These are phyloP conservation scores for Rhododendron simsii DNA, from an alignment of 148 eudicot genomes.

Conservation along the genomic window DNA sequence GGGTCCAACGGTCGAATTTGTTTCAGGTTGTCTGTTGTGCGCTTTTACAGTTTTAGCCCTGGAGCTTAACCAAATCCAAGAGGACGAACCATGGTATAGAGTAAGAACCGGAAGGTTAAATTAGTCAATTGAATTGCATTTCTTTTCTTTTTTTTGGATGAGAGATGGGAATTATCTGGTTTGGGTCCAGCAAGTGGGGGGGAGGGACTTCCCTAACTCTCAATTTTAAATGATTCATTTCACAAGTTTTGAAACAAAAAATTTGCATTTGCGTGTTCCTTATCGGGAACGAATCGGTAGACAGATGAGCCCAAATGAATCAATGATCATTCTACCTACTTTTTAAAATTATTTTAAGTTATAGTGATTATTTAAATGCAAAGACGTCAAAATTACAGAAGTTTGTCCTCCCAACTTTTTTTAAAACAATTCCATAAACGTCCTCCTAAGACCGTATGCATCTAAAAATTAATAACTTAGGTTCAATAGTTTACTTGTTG, in stretches of 20 bases:
- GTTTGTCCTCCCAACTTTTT: not conserved
- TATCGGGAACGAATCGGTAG: not conserved
- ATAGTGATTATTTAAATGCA: not conserved
- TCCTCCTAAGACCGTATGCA: not conserved
- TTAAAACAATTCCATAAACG: too few species aligned
- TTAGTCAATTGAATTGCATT: not conserved
- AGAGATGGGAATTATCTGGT: not conserved
- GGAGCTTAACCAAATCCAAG: not conserved
- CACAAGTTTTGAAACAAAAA: too few species aligned
- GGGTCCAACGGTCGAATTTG: constrained; percentile 19
- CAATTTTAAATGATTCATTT: not conserved
- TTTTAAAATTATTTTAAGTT: too few species aligned
- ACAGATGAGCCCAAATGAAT: not conserved
- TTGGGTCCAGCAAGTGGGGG: not conserved
- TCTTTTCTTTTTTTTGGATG: not conserved
- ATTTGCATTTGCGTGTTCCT: not conserved
- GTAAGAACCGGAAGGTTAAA: not conserved
- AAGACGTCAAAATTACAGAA: too few species aligned
- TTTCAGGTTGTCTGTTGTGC: not conserved
- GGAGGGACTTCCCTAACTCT: not conserved
- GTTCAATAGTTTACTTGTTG: not conserved
- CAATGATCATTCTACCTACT: not conserved
- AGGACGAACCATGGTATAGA: not conserved
- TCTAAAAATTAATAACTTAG: not conserved
- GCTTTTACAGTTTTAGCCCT: not conserved